Evolutionary conservation across 1,284 basidiomycete genomes (phyloP), one percentile per base, ranked within the genome.

Genomic region (Tausonia pullulans): DNA sequence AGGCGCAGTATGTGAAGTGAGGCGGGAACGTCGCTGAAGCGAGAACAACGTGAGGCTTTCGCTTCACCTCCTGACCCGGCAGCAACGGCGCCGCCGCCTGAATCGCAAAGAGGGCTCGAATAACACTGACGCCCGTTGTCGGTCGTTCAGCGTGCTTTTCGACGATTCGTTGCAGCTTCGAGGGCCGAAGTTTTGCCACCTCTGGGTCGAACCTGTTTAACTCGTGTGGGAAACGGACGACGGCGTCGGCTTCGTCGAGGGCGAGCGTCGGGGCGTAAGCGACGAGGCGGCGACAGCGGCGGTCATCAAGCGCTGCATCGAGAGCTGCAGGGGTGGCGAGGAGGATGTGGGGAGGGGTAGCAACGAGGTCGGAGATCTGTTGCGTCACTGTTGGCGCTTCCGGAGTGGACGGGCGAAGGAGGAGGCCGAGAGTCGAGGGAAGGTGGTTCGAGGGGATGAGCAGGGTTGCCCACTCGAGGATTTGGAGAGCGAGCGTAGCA

Each of bases 401-500:
- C 4, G 48, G 49, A 16, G 49, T 46, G 43, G 59, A 51, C 4
- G 59, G 59, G 7, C 59, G 59, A 41, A 53, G 48, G 59, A 60
- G 59, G 11, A 7, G 27, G 39, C 39, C 59, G 59, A 60, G 9
- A 27, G 59, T 60, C n/a, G 49, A 53, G 49, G 59, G 59, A 39
- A 60, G 16, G 14, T 41, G 44, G 39, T 46, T n/a, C 48, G 46
- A 27, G 13, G 59, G 59, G 48, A 60, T 51, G 11, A 60, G 59
- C 5, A 41, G 49, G 46, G 39, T 11, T 0, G 59, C 48, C 59
- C 66, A 60, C 43, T 60, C 41, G 66, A 61, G 46, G 51, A 54
- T 14, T 48, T 61, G 53, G 58, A 52, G n/a, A 45, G 57, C 52
- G 54, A 64, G 62, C 48, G 59, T 10, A 54, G 60, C 9, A 52